These are phyloP conservation scores for Vaccinium vitisidaea DNA, from an alignment of 148 eudicot genomes.

Conservation along the genomic window DNA sequence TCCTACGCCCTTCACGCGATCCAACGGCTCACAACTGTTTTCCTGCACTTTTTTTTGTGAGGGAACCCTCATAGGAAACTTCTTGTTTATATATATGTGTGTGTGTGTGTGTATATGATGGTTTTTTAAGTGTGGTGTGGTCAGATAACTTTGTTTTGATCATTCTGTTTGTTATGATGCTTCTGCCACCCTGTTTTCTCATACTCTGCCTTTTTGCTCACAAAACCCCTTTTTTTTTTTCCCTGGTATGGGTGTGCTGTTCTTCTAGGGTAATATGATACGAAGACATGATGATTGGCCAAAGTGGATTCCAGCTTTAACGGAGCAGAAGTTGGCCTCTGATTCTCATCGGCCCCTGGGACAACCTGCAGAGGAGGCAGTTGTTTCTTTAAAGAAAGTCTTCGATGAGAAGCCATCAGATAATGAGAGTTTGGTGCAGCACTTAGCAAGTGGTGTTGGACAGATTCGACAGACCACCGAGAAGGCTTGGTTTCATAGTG, in stretches of 20 bases:
- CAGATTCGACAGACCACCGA: constrained; percentile 19
- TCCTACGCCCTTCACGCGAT: no score
- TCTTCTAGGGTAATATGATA: constrained; percentile 61
- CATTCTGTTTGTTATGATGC: background rate
- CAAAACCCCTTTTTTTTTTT: background rate
- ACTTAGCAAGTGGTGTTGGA: constrained; percentile 18
- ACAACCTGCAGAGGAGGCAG: constrained; percentile 19
- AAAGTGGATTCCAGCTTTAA: constrained; percentile 50
- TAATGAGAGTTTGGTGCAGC: constrained; percentile 20
- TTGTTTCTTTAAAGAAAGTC: constrained; percentile 21
- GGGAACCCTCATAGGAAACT: no score
- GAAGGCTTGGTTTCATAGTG: constrained; percentile 23
- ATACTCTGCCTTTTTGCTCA: background rate
- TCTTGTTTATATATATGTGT: no score
- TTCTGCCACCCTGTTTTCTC: background rate
- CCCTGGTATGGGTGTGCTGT: constrained; percentile 7
- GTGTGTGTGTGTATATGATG: background rate
- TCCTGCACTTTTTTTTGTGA: no score
- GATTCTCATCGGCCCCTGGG: constrained; percentile 24
- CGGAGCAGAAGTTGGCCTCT: constrained; percentile 26
- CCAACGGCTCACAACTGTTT: no score
- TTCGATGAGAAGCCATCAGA: constrained; percentile 20
- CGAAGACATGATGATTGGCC: constrained; percentile 87
- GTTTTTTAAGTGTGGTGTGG: background rate
- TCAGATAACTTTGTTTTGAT: background rate